Evolutionary conservation across 2,329 filamentous ascomycete genomes (phyloP).

Genomic region (Penicillium sp.): DNA sequence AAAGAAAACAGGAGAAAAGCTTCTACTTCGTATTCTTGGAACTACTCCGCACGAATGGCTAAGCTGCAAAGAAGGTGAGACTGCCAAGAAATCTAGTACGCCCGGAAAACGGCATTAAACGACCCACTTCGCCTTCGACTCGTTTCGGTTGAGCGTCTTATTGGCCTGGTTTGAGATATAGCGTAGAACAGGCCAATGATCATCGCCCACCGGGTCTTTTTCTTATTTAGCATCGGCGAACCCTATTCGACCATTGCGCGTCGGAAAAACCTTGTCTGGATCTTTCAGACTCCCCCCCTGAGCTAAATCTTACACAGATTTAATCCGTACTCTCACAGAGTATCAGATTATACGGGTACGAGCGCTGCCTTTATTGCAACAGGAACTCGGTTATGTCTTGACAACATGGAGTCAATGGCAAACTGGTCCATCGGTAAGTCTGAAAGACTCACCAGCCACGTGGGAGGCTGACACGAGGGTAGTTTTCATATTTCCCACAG

Average conservation of each 20-base stretch:
- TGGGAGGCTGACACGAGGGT: background rate
- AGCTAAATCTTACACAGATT: background rate
- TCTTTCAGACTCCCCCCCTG: background rate
- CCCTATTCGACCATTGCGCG: background rate
- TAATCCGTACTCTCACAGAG: background rate
- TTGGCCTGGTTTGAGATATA: background rate
- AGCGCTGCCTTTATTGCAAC: background rate
- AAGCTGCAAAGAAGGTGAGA: too few species aligned
- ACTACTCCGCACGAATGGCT: too few species aligned
- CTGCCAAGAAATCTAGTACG: too few species aligned
- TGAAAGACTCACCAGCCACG: background rate
- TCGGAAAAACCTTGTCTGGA: background rate
- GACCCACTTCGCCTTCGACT: too few species aligned
- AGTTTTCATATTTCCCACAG: background rate
- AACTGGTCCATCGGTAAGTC: background rate
- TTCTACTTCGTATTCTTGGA: too few species aligned
- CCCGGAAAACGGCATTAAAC: too few species aligned
- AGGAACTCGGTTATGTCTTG: background rate
- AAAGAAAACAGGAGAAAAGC: too few species aligned
- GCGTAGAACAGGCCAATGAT: background rate
- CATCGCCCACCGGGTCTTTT: background rate
- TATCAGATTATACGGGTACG: background rate
- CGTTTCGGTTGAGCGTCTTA: too few species aligned
- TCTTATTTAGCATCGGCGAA: background rate
- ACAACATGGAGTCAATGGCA: background rate